A percentile compares a stretch with the other conserved stretches of the same genome.
These are phyloP conservation scores for Cyberlindnera mycetangii DNA, from an alignment of 805 yeast species.

Conservation along the genomic window DNA sequence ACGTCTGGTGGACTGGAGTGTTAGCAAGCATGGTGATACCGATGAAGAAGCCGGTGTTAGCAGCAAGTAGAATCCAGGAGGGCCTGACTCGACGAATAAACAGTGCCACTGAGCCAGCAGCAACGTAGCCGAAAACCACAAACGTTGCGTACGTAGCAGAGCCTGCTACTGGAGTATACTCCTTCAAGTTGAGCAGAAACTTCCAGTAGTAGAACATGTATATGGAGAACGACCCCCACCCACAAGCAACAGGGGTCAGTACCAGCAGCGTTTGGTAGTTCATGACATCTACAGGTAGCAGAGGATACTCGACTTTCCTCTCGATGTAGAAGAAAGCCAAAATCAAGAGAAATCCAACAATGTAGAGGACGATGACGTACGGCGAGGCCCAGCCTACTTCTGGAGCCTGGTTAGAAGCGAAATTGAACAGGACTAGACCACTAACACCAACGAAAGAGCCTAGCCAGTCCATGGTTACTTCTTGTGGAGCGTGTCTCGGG, in stretches of 20 bases:
- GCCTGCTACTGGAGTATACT: slow-evolving; percentile 41
- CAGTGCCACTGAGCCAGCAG: slow-evolving; percentile 50
- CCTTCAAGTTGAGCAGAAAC: slow-evolving; percentile 46
- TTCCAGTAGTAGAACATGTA: slow-evolving; percentile 66
- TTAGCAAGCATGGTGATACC: slow-evolving; percentile 52
- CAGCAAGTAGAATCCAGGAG: slow-evolving; percentile 45
- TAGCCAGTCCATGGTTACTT: slow-evolving; percentile 41
- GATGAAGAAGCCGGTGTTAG: slow-evolving; percentile 51
- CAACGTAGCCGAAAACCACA: slow-evolving; percentile 50
- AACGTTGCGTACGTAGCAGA: slow-evolving; percentile 44
- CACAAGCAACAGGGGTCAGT: slow-evolving; percentile 49
- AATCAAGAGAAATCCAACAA: slow-evolving; percentile 45
- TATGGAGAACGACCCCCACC: slow-evolving; percentile 79
- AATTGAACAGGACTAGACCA: slow-evolving; percentile 61
- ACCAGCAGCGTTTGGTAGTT: slow-evolving; percentile 45
- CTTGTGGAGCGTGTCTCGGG: slow-evolving; percentile 19
- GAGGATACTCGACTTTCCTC: slow-evolving; percentile 41
- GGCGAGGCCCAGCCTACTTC: slow-evolving; percentile 62
- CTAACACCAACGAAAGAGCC: slow-evolving; percentile 56
- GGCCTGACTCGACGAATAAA: slow-evolving; percentile 46
- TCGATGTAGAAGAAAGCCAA: slow-evolving; percentile 48
- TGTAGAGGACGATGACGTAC: slow-evolving; percentile 54
- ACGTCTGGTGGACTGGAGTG: slow-evolving; percentile 57
- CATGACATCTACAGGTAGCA: slow-evolving; percentile 51
- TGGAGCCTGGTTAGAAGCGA: slow-evolving; percentile 77